Base-by-base conservation (phyloP, 2,329 filamentous ascomycete species). In the Colletotrichum lini region DNA sequence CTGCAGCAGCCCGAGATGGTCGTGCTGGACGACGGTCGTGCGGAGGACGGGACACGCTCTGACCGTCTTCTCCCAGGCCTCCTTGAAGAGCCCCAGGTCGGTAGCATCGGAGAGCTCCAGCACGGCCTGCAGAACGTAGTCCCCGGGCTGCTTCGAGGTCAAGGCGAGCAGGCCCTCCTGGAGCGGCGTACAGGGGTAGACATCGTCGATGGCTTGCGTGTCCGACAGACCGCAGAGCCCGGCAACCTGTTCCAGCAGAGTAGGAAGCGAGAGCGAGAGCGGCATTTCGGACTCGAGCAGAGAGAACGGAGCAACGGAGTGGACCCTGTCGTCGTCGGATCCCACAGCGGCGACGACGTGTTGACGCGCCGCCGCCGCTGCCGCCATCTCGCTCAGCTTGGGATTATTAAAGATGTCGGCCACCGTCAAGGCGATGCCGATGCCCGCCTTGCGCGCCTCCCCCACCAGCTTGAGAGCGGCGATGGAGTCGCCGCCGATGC, bases 101-200 rank as follows among this genome's bases (percentile, higher is more conserved):
- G 76, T 59, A 38, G 74, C 35, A 13, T 53, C 49, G 0, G 74
- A 59, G 4, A 80, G 72, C 18, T 73, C 67, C 10, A 78, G 65
- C 2, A 76, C 77, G 26, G 76, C 72, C 45, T 79, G 77, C 5
- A 78, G 77, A 15, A 83, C 76, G 52, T 85, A 85, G 30, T 38
- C 35, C 4, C 81, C 82, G 0, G 76, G 64, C 18, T 79, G 75
- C 45, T 79, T 79, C 12, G 73, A 75, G 1, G 82, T 77, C 0
- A 84, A 70, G 0, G 82, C 79, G 30, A 86, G 74, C 0, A 85
- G 75, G 4, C 82, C 82, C 64, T 82, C 80, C 60, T 85, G 84
- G 0, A 85, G 75, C 1, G 80, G 77, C 8, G 81, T 82, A 74
- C 82, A 84, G 8, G 83, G 83, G 56, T 81, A 84, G 0, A 80